Base-by-base conservation (phyloP, 1,284 basidiomycete genomes). In the Tilletia walkeri region DNA sequence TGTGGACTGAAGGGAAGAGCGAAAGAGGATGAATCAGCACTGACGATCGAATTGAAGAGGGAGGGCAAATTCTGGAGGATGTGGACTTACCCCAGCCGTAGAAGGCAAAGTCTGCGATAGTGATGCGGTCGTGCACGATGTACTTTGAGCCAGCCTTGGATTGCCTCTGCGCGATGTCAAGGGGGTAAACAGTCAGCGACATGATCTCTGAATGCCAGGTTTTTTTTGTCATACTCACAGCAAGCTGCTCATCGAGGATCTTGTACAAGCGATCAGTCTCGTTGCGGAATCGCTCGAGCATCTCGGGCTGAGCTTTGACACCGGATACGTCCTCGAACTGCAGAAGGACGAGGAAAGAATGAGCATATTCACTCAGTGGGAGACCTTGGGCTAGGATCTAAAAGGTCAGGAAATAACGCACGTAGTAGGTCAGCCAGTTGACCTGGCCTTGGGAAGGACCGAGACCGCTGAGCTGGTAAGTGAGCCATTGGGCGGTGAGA, bases 21-120 rank as follows among this genome's bases (percentile, higher is more conserved):
- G 38, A 65, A 54, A 68, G 71, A 72, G 76, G 48, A 73, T 66
- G 45, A 76, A 73, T 76, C 78, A 79, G 48, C 72, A 30, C 72
- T 7, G 7, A 53, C 16, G 10, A 7, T 2, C 41, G 50, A 53
- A 5, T 18, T 53, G 10, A 53, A 24, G 10, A 24, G n/a, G 50
- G 16, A 24, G 16, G 50, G 16, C 7, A 53, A 18, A n/a, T 1
- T 53, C 18, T 12, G 10, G 12, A n/a, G 47, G n/a, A n/a, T 48
- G 47, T 48, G 47, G n/a, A n/a, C 50, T 18, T 18, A 53, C 50
- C 50, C 59, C 59, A 63, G 3, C 59, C 59, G 34, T 72, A 79
- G 71, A 78, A 80, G 70, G 74, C 67, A 54, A 76, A 76, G 67
- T 81, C 80, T 34, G 80, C 80, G 36, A 80, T 74, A 14, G 79